These are phyloP conservation scores for Mucor ambiguus DNA, from an alignment of 371 early-diverging fungal species.

Conservation along the genomic window DNA sequence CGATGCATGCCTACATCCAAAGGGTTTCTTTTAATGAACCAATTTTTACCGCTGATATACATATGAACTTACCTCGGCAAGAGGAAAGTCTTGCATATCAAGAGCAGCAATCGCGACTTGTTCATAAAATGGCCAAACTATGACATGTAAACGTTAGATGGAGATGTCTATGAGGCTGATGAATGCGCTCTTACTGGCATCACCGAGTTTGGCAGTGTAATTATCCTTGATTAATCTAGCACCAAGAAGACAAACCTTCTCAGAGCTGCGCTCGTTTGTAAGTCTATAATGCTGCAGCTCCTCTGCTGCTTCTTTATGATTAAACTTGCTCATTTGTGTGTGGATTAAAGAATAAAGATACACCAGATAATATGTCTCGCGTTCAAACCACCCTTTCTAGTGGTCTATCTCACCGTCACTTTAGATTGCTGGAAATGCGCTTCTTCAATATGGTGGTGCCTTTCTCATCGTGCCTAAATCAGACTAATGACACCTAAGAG, in stretches of 20 bases:
- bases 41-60: neutral
- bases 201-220: conserved; percentile 36
- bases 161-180: neutral
- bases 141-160: neutral
- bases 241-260: conserved; percentile 37
- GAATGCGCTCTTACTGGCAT: conserved; percentile 32
- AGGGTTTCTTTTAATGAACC: too few relatives aligned
- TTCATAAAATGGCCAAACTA: conserved; percentile 82
- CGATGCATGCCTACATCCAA: conserved; percentile 55
- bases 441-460: neutral
- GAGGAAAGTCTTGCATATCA: conserved; percentile 68
- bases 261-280: conserved; percentile 45
- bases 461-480: too few relatives aligned
- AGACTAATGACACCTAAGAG: too few relatives aligned
- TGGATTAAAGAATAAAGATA: neutral
- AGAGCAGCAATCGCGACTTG: conserved; percentile 81
- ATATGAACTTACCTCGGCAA: conserved; percentile 59
- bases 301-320: conserved; percentile 34
- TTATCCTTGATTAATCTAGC: conserved; percentile 44
- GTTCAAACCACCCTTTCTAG: neutral
- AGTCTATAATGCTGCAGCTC: conserved; percentile 40
- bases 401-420: neutral
- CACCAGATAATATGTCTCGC: neutral
- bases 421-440: neutral
- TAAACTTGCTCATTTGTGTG: conserved; percentile 35